Evolutionary conservation across 1,284 basidiomycete species (phyloP).

Genomic region (Coniferiporia sulphurascens): DNA sequence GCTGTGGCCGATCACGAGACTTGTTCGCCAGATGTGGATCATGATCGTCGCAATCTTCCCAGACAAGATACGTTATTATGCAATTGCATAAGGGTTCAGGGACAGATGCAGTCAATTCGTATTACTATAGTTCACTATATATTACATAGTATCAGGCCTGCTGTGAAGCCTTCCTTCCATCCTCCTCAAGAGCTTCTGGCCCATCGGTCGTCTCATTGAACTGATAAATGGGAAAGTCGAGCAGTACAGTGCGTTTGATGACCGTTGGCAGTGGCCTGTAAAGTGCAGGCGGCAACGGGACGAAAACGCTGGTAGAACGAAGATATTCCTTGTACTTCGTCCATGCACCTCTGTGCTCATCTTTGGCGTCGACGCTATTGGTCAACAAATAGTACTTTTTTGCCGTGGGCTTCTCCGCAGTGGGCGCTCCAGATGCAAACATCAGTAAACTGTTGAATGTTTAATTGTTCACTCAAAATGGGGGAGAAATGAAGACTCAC

Average conservation of each 20-base stretch:
- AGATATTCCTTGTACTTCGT: constrained; percentile 53
- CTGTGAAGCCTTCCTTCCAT: constrained; percentile 17
- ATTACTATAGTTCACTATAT: no score
- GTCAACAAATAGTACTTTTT: constrained; percentile 61
- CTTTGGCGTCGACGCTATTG: constrained; percentile 35
- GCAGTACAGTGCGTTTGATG: constrained; percentile 54
- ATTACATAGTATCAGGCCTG: neutral
- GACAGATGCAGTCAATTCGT: no score
- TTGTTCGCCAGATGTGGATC: neutral
- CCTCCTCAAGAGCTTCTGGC: constrained; percentile 39
- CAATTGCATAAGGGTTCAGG: no score
- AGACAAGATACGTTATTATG: no score
- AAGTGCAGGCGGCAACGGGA: constrained; percentile 58
- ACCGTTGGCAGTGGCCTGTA: constrained; percentile 52
- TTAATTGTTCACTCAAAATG: neutral
- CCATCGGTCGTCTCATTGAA: constrained; percentile 56
- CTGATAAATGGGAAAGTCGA: constrained; percentile 61
- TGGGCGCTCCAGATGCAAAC: constrained; percentile 68
- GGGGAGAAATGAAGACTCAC: constrained; percentile 34
- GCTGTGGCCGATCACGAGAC: neutral
- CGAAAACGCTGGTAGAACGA: constrained; percentile 56
- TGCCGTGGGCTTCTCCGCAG: constrained; percentile 68
- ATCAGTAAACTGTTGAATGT: constrained; percentile 45
- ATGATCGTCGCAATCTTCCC: no score
- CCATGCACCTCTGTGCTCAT: constrained; percentile 40